Evolutionary conservation across 2,329 filamentous ascomycete species (phyloP).

Genomic region (Fusarium paranaense): DNA sequence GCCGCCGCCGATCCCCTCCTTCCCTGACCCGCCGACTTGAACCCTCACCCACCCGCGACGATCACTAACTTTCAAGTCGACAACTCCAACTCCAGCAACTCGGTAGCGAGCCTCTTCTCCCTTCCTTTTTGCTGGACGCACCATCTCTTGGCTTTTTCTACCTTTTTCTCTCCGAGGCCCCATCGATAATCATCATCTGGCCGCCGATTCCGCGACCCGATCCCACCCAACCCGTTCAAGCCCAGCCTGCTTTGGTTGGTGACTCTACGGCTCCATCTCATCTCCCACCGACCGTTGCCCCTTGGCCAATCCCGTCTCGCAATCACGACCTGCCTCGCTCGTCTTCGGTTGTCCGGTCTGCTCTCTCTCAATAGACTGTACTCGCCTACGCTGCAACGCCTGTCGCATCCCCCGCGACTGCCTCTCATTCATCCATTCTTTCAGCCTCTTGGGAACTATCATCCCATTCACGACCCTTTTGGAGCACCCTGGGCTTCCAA

Average conservation of each 20-base stretch:
- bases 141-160: constrained; percentile 13
- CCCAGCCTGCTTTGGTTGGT: background rate
- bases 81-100: constrained; percentile 3
- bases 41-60: constrained; percentile 28
- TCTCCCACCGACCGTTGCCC: constrained; percentile 14
- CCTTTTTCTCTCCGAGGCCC: constrained; percentile 3
- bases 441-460: background rate
- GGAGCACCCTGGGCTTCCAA: background rate
- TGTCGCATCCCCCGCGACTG: constrained; percentile 3
- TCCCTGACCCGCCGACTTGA: constrained; percentile 24
- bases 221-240: constrained; percentile 3
- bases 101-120: constrained; percentile 11
- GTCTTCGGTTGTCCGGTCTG: constrained; percentile 19
- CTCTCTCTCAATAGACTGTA: background rate
- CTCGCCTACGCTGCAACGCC: background rate
- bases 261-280: constrained; percentile 24
- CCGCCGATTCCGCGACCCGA: constrained; percentile 6
- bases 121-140: background rate
- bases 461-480: constrained; percentile 5
- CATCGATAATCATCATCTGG: constrained; percentile 7
- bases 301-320: constrained; percentile 30
- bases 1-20: constrained; percentile 41
- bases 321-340: constrained; percentile 19
- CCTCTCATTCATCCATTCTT: constrained; percentile 27
- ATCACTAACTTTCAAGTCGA: constrained; percentile 24